Conservation (phyloP, 2,329 filamentous ascomycete species). For the Stemphylium beticola region DNA sequence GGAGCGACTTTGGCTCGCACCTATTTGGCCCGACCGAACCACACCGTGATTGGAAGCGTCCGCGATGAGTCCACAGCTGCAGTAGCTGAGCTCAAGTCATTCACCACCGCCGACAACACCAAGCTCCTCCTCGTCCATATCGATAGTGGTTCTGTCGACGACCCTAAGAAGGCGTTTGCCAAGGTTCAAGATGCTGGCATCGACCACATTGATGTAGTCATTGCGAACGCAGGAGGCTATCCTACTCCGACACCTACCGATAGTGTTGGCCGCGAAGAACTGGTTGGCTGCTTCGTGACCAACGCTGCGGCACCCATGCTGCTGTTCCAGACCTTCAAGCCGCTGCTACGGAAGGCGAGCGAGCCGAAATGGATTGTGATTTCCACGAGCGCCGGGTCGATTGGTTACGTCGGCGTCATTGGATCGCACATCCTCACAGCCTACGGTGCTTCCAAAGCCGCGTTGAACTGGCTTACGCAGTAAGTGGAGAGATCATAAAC, state of each 20-base stretch:
- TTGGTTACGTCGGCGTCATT: neutral
- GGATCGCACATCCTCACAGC: neutral
- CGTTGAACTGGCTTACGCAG: slow-evolving; percentile 5
- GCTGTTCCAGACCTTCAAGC: slow-evolving; percentile 45
- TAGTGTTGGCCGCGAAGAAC: neutral
- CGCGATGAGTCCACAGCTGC: slow-evolving; percentile 8
- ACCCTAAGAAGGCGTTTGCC: slow-evolving; percentile 18
- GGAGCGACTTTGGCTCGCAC: slow-evolving; percentile 11
- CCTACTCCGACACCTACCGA: neutral
- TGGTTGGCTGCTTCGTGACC: slow-evolving; percentile 38
- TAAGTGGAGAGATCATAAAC: too few species aligned
- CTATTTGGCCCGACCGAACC: slow-evolving; percentile 19
- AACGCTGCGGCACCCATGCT: slow-evolving; percentile 48
- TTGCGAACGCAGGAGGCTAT: slow-evolving; percentile 59
- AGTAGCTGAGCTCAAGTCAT: slow-evolving; percentile 5
- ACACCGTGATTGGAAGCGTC: slow-evolving; percentile 25
- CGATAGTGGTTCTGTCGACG: slow-evolving; percentile 9
- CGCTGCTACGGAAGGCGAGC: slow-evolving; percentile 40
- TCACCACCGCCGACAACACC: slow-evolving; percentile 44
- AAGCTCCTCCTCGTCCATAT: slow-evolving; percentile 24
- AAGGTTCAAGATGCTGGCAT: slow-evolving; percentile 38
- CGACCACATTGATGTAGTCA: slow-evolving; percentile 56
- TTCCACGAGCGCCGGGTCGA: slow-evolving; percentile 12
- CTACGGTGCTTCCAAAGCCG: slow-evolving; percentile 9
- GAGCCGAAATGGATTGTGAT: slow-evolving; percentile 22